These are phyloP conservation scores for Durio zibethinus DNA, from an alignment of 345 rosid species.

Conservation along the genomic window DNA sequence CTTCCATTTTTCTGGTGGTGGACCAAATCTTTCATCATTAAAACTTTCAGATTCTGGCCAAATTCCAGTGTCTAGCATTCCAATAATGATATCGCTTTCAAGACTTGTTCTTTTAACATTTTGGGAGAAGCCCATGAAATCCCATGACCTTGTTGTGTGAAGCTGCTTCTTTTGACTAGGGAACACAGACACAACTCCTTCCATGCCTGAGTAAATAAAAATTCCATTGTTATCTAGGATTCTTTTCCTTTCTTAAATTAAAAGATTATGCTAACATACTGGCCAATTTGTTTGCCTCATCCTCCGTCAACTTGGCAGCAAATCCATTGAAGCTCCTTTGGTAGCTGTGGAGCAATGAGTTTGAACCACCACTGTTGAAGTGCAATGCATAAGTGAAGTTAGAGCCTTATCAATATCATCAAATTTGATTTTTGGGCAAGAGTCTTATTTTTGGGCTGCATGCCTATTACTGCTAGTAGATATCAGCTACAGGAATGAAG, in stretches of 20 bases:
- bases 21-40: slow-evolving; percentile 34
- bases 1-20: slow-evolving; percentile 53
- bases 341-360: slow-evolving; percentile 40
- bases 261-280: slow-evolving; percentile 11
- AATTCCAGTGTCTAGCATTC: slow-evolving; percentile 55
- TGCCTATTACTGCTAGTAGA: too few relatives aligned
- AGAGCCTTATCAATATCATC: not conserved
- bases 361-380: slow-evolving; percentile 36
- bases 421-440: not conserved
- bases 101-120: slow-evolving; percentile 23
- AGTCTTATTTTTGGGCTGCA: not conserved
- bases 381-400: not conserved
- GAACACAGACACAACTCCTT: slow-evolving; percentile 54
- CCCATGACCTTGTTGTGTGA: slow-evolving; percentile 57
- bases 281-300: slow-evolving; percentile 30
- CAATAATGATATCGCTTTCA: slow-evolving; percentile 42
- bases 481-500: too few relatives aligned
- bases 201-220: slow-evolving; percentile 29
- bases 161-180: slow-evolving; percentile 42
- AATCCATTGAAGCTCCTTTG: slow-evolving; percentile 52
- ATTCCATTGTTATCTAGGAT: not conserved
- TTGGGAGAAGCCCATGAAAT: slow-evolving; percentile 50
- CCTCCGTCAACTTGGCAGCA: slow-evolving; percentile 38
- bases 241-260: too few relatives aligned
- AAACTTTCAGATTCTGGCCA: slow-evolving; percentile 52